These are phyloP conservation scores for Tuber calosporum DNA, from an alignment of 495 filamentous ascomycete genomes.

Conservation along the genomic window DNA sequence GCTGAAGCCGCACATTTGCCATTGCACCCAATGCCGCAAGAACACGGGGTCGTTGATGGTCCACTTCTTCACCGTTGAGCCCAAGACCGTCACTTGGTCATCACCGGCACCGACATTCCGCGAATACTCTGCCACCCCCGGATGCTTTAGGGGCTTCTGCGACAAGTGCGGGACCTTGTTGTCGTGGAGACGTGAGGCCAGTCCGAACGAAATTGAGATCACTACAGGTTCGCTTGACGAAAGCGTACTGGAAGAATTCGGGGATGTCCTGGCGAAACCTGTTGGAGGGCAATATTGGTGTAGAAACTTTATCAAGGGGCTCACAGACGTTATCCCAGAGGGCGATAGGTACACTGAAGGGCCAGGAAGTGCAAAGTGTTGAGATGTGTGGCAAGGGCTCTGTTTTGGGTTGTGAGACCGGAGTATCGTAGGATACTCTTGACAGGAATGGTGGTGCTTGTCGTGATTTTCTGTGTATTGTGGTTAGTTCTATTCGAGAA, in stretches of 20 bases:
- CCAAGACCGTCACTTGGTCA: slow-evolving; percentile 38
- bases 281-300: slow-evolving; percentile 10
- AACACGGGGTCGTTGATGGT: slow-evolving; percentile 42
- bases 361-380: neutral
- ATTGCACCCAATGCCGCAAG: slow-evolving; percentile 48
- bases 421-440: neutral
- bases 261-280: neutral
- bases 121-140: slow-evolving; percentile 10
- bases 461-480: neutral
- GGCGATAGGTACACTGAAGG: slow-evolving; percentile 5
- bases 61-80: slow-evolving; percentile 37
- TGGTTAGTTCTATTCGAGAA: neutral
- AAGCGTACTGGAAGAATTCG: neutral
- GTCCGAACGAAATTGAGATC: neutral
- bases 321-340: slow-evolving; percentile 5
- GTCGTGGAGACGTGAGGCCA: slow-evolving; percentile 8
- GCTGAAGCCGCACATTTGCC: slow-evolving; percentile 41
- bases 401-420: neutral
- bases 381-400: neutral
- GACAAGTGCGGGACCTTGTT: slow-evolving; percentile 10
- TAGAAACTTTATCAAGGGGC: slow-evolving; percentile 11
- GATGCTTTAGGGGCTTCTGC: slow-evolving; percentile 17
- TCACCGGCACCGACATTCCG: slow-evolving; percentile 5
- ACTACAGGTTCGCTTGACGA: neutral
- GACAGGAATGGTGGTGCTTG: neutral